Evolutionary conservation across 2,329 filamentous ascomycete species (phyloP), one percentile per base, ranked within the genome.

Genomic region (Aspergillus japonicus): DNA sequence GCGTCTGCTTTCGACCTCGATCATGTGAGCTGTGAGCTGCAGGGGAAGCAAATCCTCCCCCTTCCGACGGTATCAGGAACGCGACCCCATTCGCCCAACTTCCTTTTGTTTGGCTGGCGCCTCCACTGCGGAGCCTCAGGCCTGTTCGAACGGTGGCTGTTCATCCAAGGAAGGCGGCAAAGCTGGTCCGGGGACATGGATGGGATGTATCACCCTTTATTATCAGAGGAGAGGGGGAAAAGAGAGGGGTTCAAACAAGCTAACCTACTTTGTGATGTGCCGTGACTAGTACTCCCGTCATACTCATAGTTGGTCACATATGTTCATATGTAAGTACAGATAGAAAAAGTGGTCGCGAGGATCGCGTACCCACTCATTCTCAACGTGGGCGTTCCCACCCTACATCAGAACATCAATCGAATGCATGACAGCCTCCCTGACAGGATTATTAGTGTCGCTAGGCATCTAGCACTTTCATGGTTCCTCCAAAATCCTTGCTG

Each of bases 11-110:
- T 35, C 29, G 23, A 61, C 63, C 61, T 35, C 29, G 29, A 61
- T 64, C 62, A 61, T 63, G 61, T 64, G 62, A 64, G 61, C 54
- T 63, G 61, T 64, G 61, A 64, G 61, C 54, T 64, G 61, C 61
- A 63, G 42, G 55, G 47, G 63, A 67, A 64, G 65, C 42, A 26
- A 44, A 55, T 55, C 53, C 44, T 55, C 44, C 53, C 53, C 53
- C 53, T 55, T 55, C 53, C 53, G 53, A 42, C 53, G 53, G 53
- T 48, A 55, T 26, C 67, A 54, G 57, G 59, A 51, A 62, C 59
- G 23, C 42, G 12, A 48, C 47, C 53, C 53, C 53, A 55, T 55
- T 55, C 42, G 53, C 26, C 21, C 42, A 55, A 42, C 14, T 31
- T 26, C 42, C 19, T 48, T 29, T 51, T n/a, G 21, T 26, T 35